These are phyloP conservation scores for Croton setiger DNA, from an alignment of 441 rosid species.

Conservation along the genomic window DNA sequence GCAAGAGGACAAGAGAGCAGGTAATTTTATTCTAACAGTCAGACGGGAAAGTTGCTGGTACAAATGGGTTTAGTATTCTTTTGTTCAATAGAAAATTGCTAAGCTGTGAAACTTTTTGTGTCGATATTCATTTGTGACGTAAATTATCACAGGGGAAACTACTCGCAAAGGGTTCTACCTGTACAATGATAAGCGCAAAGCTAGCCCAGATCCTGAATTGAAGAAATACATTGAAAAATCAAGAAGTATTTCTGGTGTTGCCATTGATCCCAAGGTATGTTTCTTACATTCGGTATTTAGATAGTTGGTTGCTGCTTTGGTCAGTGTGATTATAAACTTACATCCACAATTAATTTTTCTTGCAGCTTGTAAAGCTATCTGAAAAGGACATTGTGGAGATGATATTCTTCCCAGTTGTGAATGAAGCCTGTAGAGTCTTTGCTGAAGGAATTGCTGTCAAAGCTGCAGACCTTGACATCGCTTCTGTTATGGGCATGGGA, in stretches of 20 bases:
- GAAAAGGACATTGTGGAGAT: conserved; percentile 89
- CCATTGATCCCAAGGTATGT: conserved; percentile 71
- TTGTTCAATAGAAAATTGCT: conserved; percentile 3
- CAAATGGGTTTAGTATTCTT: background rate
- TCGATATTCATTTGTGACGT: conserved; percentile 13
- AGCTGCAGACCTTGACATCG: conserved; percentile 92
- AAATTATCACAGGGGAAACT: conserved; percentile 65
- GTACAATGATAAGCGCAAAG: conserved; percentile 79
- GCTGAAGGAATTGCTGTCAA: conserved; percentile 94
- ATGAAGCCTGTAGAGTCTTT: conserved; percentile 91
- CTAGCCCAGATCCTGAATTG: conserved; percentile 81
- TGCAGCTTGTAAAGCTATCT: conserved; percentile 62
- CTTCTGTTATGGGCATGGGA: conserved; percentile 93
- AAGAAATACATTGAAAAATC: conserved; percentile 79
- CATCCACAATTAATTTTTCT: conserved; percentile 16
- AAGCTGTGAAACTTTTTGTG: conserved; percentile 6
- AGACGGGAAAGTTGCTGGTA: background rate
- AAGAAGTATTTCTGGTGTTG: conserved; percentile 67
- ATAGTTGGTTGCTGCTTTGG: too few species aligned
- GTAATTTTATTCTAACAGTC: conserved; percentile 12
- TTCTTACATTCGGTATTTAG: too few species aligned
- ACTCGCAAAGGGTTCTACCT: conserved; percentile 81
- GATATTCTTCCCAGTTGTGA: conserved; percentile 91
- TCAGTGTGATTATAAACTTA: too few species aligned
- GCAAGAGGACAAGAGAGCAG: conserved; percentile 93